Percentiles rank a stretch among this genome's conserved stretches.
phyloP scores from a whole-genome alignment of 345 rosid species.

The Syzygium oleosum region DNA sequence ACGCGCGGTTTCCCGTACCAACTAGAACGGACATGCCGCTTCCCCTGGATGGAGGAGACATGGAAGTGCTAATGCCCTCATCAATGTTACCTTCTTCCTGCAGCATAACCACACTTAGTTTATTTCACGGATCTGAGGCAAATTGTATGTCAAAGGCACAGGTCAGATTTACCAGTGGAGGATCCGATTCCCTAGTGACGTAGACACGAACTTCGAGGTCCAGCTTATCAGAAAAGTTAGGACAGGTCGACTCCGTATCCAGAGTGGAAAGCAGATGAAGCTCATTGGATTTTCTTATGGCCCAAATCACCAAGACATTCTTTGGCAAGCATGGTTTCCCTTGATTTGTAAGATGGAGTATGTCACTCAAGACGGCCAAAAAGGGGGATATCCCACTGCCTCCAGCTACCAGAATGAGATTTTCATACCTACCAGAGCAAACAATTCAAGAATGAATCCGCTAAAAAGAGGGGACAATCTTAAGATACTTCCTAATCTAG shows the following conservation, averaged over 20 bases:
- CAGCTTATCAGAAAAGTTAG: conserved; percentile 37
- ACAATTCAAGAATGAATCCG: neutral
- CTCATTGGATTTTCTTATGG: conserved; percentile 70
- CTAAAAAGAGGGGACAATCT: neutral
- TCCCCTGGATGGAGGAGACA: conserved; percentile 24
- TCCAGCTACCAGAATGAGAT: conserved; percentile 82
- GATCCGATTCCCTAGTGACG: conserved; percentile 67
- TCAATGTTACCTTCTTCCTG: conserved; percentile 71
- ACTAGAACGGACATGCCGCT: conserved; percentile 59
- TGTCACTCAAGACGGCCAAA: conserved; percentile 72
- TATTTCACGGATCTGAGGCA: neutral
- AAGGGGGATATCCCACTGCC: conserved; percentile 93
- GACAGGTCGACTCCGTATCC: conserved; percentile 54
- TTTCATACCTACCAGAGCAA: conserved; percentile 52
- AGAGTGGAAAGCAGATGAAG: conserved; percentile 59
- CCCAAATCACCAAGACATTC: conserved; percentile 68
- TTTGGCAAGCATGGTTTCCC: conserved; percentile 64
- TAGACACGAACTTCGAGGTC: conserved; percentile 47
- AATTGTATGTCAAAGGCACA: neutral
- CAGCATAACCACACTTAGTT: neutral
- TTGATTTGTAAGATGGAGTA: conserved; percentile 57
- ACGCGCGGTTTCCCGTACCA: conserved; percentile 62
- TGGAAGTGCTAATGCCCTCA: conserved; percentile 13
- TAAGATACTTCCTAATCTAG: neutral
- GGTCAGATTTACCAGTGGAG: conserved; percentile 40